Evolutionary conservation across 129 eudicot species (phyloP), one percentile per base, ranked within the genome.

Genomic region (Silybum marianum): DNA sequence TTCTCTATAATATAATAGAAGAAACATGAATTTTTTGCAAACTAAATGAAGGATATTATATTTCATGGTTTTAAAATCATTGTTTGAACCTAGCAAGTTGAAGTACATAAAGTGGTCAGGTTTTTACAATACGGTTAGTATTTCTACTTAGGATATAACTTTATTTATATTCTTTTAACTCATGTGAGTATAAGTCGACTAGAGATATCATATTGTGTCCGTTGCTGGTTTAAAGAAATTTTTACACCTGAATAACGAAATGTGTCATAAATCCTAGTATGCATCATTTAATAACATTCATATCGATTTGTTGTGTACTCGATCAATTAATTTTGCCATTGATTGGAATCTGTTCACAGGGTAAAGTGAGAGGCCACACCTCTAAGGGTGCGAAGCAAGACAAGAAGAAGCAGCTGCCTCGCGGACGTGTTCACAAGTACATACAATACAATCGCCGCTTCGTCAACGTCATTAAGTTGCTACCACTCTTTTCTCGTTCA

Each of bases 21-120:
- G 71, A 51, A 54, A 74, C 48, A 24, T 74, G 74, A 4, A 82
- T 22, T 39, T n/a, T 13, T 23, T 79, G 72, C 28, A n/a, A 69
- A 75, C 54, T 48, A 34, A 48, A 19, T 28, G 7, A 36, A 23
- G 67, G 46, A 26, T 81, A 22, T 78, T 8, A 11, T 54, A 65
- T 81, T 90, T 62, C 91, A 92, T 97, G 91, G 84, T 78, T 63
- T 51, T 85, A 74, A 88, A 68, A 51, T 78, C 85, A 58, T 81
- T 93, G 44, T 38, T 90, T 71, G 72, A 96, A 73, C 98, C 99
- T 51, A 85, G 95, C 72, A 93, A 96, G 88, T 89, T 93, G 73
- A 96, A 88, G 91, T 86, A 90, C 90, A 89, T 92, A 58, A 97
- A 94, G 77, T 94, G 98, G 98, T 97, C 96, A 65, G 89, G 91